A percentile compares a stretch with the other conserved stretches of the same genome.
Conservation (phyloP, 192 early-diverging fungal species). For the Geranomyces michiganensis region DNA sequence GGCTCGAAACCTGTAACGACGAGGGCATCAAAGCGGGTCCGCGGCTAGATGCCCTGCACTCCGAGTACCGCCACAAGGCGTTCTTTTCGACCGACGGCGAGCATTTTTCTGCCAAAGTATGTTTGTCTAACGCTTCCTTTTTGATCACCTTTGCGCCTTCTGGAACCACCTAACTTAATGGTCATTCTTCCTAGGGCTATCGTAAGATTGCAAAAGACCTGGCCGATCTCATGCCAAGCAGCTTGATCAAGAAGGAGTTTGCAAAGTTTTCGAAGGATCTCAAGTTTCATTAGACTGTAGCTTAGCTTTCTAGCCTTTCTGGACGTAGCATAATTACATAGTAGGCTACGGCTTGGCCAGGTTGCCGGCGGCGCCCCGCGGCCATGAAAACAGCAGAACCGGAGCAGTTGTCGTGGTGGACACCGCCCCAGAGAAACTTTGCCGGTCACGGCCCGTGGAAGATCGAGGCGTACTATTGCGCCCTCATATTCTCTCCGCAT, state of each 20-base stretch:
- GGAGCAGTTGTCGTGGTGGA: too few species aligned
- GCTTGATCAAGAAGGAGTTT: constrained; percentile 49
- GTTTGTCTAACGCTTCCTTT: neutral
- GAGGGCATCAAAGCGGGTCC: constrained; percentile 34
- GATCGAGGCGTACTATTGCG: too few species aligned
- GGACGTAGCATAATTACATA: too few species aligned
- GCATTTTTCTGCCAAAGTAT: constrained; percentile 30
- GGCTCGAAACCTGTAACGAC: constrained; percentile 35
- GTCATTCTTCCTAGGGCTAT: constrained; percentile 40
- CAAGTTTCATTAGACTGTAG: neutral
- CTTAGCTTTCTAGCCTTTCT: too few species aligned
- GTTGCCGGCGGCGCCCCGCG: too few species aligned
- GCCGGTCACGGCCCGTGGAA: too few species aligned
- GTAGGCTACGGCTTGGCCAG: too few species aligned
- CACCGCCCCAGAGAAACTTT: too few species aligned
- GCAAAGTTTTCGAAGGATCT: constrained; percentile 30
- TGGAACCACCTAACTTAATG: too few species aligned
- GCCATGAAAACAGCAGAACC: too few species aligned
- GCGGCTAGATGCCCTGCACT: constrained; percentile 24
- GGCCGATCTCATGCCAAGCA: constrained; percentile 36
- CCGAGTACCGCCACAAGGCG: constrained; percentile 24
- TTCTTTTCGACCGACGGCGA: constrained; percentile 13
- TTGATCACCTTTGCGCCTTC: constrained; percentile 1
- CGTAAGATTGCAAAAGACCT: constrained; percentile 51
- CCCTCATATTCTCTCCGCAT: too few species aligned